Percentiles rank a stretch among this genome's conserved stretches.
These are phyloP conservation scores for Ettlia oleoabundans DNA, from an alignment of 139 green algal genomes.

Conservation along the genomic window DNA sequence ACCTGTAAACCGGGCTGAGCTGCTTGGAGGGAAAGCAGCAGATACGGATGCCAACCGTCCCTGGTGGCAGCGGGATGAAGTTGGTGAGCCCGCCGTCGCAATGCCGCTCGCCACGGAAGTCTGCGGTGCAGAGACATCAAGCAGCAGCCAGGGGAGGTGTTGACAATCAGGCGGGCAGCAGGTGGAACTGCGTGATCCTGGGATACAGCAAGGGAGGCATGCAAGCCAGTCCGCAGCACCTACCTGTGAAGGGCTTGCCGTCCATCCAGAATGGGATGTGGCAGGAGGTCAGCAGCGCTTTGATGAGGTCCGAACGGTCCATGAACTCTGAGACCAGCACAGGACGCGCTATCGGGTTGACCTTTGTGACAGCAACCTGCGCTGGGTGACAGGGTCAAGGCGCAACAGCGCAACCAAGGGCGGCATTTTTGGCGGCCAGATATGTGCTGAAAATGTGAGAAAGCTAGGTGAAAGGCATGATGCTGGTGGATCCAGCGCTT, in stretches of 20 bases:
- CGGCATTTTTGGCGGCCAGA: background rate
- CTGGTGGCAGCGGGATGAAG: slow-evolving; percentile 77
- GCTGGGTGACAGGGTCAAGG: background rate
- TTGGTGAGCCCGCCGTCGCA: slow-evolving; percentile 81
- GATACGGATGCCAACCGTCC: slow-evolving; percentile 55
- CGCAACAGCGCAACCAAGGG: background rate
- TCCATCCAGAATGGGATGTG: slow-evolving; percentile 74
- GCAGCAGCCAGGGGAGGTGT: too few species aligned
- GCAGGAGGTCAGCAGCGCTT: slow-evolving; percentile 77
- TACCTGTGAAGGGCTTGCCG: slow-evolving; percentile 13
- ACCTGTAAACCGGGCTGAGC: slow-evolving; percentile 44
- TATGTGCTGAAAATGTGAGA: background rate
- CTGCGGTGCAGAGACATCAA: background rate
- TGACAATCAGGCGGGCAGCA: too few species aligned
- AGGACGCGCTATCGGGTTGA: slow-evolving; percentile 40
- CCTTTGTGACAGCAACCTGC: slow-evolving; percentile 58
- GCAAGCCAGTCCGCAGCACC: background rate
- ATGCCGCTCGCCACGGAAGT: slow-evolving; percentile 64
- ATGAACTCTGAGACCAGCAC: slow-evolving; percentile 69
- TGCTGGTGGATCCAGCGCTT: too few species aligned
- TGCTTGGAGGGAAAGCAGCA: slow-evolving; percentile 71
- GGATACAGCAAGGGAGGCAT: background rate
- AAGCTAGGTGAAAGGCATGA: too few species aligned
- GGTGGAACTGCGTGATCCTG: too few species aligned
- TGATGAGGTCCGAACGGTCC: slow-evolving; percentile 77